Evolutionary conservation across 2,329 filamentous ascomycete genomes (phyloP), one percentile per base, ranked within the genome.

Genomic region (Teratosphaeria destructans): DNA sequence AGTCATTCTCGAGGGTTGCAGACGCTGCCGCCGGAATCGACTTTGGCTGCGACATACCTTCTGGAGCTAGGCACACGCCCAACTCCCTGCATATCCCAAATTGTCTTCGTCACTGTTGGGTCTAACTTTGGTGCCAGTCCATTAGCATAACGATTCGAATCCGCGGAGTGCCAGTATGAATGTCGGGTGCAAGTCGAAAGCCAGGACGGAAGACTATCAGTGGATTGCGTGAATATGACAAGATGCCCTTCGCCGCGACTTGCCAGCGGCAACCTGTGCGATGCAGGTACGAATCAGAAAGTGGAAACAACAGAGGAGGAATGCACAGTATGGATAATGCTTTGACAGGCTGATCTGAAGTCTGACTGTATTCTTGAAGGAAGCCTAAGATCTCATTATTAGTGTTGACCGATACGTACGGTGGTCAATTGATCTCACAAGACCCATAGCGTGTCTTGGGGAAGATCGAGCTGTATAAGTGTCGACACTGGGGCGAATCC

Each of bases 1-100:
- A 91, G 74, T 89, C 83, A 63, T 87, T 80, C n/a, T 67, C 65
- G n/a, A 59, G 59, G 6, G 64, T 61, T 19, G 57, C 14, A 26
- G 59, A 34, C 11, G 61, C 55, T 52, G 56, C 56, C n/a, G 55
- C 54, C 52, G 63, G 63, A 52, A 56, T 60, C n/a, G 64, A 61
- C 26, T 60, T 63, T 52, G 59, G 57, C 11, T 63, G 61, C 37
- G 67, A 65, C 62, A 66, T 67, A 54, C 52, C 59, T 54, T 54
- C 47, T 58, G 49, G 43, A 57, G 52, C 34, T 53, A 64, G 53
- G 12, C 53, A n/a, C 5, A 19, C 19, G 43, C 43, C n/a, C 23
- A n/a, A 19, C 43, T 49, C 1, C 2, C n/a, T n/a, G 16, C 43
- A 49, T 23, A 23, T 19, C 43, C 43, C 19, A 7, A 23, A 10